These are phyloP conservation scores for Trichomonas gallinae DNA, from an alignment of 208 protist species.

Conservation along the genomic window DNA sequence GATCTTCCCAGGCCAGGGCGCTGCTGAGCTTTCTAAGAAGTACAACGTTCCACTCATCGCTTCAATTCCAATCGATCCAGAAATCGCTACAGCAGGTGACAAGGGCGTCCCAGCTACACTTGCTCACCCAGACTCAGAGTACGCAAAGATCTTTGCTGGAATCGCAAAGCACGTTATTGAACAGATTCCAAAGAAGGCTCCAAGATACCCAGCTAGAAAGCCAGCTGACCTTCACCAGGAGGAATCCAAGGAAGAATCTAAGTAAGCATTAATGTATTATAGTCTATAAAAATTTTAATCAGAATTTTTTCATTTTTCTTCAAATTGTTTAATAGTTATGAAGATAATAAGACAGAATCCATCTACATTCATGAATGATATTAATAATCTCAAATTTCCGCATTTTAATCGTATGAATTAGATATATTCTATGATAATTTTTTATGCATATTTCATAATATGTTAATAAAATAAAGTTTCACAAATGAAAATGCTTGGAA, in stretches of 20 bases:
- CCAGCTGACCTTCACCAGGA: not conserved
- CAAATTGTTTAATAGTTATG: no score
- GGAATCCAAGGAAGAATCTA: not conserved
- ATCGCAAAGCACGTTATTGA: not conserved
- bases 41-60: not conserved
- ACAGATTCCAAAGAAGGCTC: not conserved
- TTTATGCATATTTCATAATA: no score
- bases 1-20: slow-evolving; percentile 4
- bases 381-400: no score
- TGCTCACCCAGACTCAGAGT: not conserved
- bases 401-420: no score
- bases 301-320: no score
- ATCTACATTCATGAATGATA: no score
- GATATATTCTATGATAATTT: no score
- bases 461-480: no score
- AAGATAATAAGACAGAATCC: no score
- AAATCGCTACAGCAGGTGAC: not conserved
- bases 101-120: not conserved
- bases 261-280: not conserved
- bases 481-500: no score
- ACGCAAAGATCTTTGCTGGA: not conserved
- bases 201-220: not conserved
- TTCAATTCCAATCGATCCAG: not conserved
- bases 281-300: no score
- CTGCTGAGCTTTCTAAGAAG: not conserved